Evolutionary conservation across 108 stramenopile genomes (phyloP).

Genomic region (Conticribra guillardii): DNA sequence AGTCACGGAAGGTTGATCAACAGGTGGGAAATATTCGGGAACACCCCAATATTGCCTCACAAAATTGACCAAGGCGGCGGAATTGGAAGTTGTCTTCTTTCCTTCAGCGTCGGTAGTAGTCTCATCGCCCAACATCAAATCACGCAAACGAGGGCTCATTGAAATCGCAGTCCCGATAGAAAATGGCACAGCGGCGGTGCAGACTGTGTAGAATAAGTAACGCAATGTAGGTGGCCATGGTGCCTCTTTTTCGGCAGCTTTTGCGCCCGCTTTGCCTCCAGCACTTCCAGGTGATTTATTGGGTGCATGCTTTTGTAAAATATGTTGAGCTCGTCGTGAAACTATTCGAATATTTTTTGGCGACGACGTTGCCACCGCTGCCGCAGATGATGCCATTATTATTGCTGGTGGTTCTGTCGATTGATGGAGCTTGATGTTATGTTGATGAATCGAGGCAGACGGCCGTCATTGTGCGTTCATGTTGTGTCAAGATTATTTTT

Average conservation of each 20-base stretch:
- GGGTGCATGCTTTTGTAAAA: constrained; percentile 27
- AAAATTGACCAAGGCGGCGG: constrained; percentile 7
- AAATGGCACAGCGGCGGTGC: constrained; percentile 38
- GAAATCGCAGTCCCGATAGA: constrained; percentile 38
- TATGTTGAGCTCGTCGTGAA: constrained; percentile 37
- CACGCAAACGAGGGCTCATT: constrained; percentile 35
- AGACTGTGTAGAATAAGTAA: constrained; percentile 36
- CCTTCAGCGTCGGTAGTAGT: not conserved
- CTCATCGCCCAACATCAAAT: constrained; percentile 35
- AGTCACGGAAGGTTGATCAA: constrained; percentile 12
- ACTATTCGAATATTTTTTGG: constrained; percentile 15
- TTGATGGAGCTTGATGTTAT: too few species aligned
- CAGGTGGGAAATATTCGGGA: constrained; percentile 28
- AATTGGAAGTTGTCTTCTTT: not conserved
- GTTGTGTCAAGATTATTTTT: too few species aligned
- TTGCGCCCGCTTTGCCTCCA: not conserved
- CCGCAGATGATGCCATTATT: constrained; percentile 8
- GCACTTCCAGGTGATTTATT: constrained; percentile 8
- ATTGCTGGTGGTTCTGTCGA: too few species aligned
- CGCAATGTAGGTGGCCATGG: constrained; percentile 36
- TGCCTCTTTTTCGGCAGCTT: constrained; percentile 13
- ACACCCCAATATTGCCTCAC: constrained; percentile 39
- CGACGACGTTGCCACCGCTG: constrained; percentile 3
- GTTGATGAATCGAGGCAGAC: too few species aligned
- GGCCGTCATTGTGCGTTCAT: too few species aligned